Percentiles rank a stretch among this genome's conserved stretches.
These are phyloP conservation scores for Alternaria postmessia DNA, from an alignment of 2,329 filamentous ascomycete species.

Conservation along the genomic window DNA sequence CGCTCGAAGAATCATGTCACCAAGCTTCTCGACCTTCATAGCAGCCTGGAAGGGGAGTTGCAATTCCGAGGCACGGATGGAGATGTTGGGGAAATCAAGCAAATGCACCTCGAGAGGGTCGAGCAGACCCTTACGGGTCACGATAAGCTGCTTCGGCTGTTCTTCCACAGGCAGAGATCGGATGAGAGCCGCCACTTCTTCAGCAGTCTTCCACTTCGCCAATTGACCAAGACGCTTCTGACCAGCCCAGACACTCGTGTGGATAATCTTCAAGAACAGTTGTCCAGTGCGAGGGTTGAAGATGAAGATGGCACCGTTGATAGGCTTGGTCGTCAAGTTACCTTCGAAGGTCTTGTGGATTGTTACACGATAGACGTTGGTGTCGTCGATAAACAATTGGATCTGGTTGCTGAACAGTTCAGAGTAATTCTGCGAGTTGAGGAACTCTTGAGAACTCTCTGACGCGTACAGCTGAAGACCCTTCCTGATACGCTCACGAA, in stretches of 20 bases:
- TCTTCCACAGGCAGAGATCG: slow-evolving; percentile 95
- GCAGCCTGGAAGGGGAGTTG: slow-evolving; percentile 98
- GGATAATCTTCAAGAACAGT: slow-evolving; percentile 98
- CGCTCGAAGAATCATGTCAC: slow-evolving; percentile 97
- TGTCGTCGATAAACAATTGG: slow-evolving; percentile 98
- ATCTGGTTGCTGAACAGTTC: slow-evolving; percentile 99
- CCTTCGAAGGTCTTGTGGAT: slow-evolving; percentile 99
- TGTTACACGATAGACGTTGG: slow-evolving; percentile 98
- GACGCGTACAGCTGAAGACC: slow-evolving; percentile 97
- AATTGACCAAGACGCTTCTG: slow-evolving; percentile 98
- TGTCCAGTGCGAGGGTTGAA: slow-evolving; percentile 99
- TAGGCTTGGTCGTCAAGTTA: slow-evolving; percentile 98
- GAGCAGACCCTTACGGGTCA: slow-evolving; percentile 94
- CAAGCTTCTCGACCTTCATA: slow-evolving; percentile 99
- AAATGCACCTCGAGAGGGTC: slow-evolving; percentile 97
- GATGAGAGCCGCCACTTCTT: slow-evolving; percentile 98
- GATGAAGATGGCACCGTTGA: slow-evolving; percentile 99
- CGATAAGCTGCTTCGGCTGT: slow-evolving; percentile 98
- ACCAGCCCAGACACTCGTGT: slow-evolving; percentile 98
- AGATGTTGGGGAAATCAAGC: slow-evolving; percentile 98
- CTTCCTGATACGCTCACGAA: slow-evolving; percentile 97
- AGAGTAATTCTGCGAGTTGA: slow-evolving; percentile 99
- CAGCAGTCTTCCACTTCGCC: slow-evolving; percentile 99
- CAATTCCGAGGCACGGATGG: slow-evolving; percentile 94
- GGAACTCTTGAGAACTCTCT: slow-evolving; percentile 98